These are phyloP conservation scores for Orbilia blumenaviensis DNA, from an alignment of 2,329 filamentous ascomycete genomes.

Conservation along the genomic window DNA sequence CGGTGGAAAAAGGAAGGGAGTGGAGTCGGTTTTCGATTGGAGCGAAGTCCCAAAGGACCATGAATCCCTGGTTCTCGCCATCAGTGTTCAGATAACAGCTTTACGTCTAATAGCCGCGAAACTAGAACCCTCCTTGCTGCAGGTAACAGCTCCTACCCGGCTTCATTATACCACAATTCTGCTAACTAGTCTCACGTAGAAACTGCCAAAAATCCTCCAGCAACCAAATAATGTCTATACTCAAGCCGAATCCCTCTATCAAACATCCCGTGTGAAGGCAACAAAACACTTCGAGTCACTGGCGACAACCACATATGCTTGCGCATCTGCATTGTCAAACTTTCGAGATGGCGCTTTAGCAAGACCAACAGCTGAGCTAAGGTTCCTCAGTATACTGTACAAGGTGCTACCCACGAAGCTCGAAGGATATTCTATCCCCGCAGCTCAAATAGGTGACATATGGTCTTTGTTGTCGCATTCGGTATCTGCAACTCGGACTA, in stretches of 20 bases:
- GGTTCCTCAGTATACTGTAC: conserved; percentile 29
- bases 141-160: conserved; percentile 1
- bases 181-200: conserved; percentile 8
- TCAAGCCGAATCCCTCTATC: conserved; percentile 27
- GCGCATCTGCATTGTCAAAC: conserved; percentile 32
- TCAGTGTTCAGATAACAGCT: conserved; percentile 33
- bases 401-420: conserved; percentile 19
- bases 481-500: conserved; percentile 16
- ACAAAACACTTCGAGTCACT: conserved; percentile 40
- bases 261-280: conserved; percentile 14
- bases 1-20: conserved; percentile 10
- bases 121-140: conserved; percentile 10
- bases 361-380: conserved; percentile 14
- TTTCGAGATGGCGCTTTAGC: neutral
- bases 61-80: conserved; percentile 22
- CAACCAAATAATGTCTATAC: conserved; percentile 25
- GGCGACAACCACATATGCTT: conserved; percentile 31
- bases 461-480: conserved; percentile 40
- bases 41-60: conserved; percentile 17
- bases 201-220: conserved; percentile 30
- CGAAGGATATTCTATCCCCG: conserved; percentile 2
- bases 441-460: conserved; percentile 23
- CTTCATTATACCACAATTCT: neutral
- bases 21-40: conserved; percentile 35
- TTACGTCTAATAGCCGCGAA: conserved; percentile 38